phyloP scores from a whole-genome alignment of 2,329 filamentous ascomycete species.

The Drechslerella dactyloides region DNA sequence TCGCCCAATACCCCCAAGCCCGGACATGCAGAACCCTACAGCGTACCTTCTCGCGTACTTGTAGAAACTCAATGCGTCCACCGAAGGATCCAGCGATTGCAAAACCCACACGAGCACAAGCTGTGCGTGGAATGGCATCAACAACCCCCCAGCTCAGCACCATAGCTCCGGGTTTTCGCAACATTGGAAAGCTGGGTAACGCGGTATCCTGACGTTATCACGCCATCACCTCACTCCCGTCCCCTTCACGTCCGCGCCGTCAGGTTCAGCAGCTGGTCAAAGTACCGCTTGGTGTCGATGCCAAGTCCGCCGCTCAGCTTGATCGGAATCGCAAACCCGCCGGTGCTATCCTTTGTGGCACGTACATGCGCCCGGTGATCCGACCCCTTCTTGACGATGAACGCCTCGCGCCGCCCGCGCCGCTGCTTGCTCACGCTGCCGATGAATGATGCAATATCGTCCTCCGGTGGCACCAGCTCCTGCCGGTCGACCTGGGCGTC shows the following conservation, averaged over 20 bases:
- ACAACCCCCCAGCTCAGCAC: background rate
- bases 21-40: too few species aligned
- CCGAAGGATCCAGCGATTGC: too few species aligned
- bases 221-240: slow-evolving; percentile 9
- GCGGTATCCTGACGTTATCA: slow-evolving; percentile 6
- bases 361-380: slow-evolving; percentile 41
- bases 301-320: slow-evolving; percentile 47
- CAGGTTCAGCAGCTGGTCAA: slow-evolving; percentile 46
- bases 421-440: slow-evolving; percentile 39
- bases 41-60: too few species aligned
- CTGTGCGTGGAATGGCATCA: too few species aligned
- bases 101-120: too few species aligned
- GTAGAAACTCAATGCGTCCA: too few species aligned
- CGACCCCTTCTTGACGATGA: slow-evolving; percentile 47
- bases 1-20: too few species aligned
- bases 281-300: slow-evolving; percentile 50
- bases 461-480: slow-evolving; percentile 31
- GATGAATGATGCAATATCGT: slow-evolving; percentile 47
- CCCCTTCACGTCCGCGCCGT: slow-evolving; percentile 36
- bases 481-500: slow-evolving; percentile 22
- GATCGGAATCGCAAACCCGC: slow-evolving; percentile 41
- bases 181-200: background rate
- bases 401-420: slow-evolving; percentile 41
- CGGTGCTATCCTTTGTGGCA: slow-evolving; percentile 35
- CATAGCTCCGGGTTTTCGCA: background rate